Evolutionary conservation across 2,329 filamentous ascomycete genomes (phyloP).

Genomic region (Aspergillus unguis): DNA sequence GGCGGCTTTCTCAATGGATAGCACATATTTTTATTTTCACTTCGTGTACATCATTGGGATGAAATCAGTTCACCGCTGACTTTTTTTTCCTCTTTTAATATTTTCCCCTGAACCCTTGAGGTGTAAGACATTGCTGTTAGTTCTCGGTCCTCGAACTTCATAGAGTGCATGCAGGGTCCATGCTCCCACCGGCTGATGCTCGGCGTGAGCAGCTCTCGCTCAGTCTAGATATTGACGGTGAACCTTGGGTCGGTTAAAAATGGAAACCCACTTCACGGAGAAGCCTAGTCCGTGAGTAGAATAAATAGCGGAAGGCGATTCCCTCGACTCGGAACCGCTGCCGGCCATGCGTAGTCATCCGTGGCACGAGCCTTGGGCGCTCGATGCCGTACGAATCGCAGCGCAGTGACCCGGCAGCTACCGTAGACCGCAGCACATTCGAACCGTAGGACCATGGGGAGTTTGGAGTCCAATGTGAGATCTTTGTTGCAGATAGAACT

Average conservation of each 20-base stretch:
- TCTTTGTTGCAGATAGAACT: background rate
- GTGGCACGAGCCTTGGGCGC: no score
- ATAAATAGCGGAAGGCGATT: background rate
- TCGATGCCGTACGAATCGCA: no score
- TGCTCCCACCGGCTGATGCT: no score
- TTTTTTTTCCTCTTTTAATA: no score
- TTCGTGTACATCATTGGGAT: background rate
- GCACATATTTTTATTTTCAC: background rate
- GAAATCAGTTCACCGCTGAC: background rate
- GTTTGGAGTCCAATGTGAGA: background rate
- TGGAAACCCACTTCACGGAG: background rate
- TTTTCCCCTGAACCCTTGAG: no score
- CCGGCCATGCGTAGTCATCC: background rate
- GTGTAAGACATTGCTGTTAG: no score
- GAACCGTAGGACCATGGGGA: background rate
- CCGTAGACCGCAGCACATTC: background rate
- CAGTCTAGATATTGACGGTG: no score
- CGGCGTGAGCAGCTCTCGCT: no score
- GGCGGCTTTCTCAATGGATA: background rate
- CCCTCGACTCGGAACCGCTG: slow-evolving; percentile 1
- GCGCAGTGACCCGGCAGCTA: no score
- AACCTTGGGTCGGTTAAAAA: background rate
- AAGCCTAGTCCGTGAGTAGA: background rate
- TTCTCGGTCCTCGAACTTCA: no score
- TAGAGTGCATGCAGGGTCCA: no score